A percentile compares a stretch with the other conserved stretches of the same genome.
phyloP scores from a whole-genome alignment of 495 filamentous ascomycete species.

The Oidiodendron maius region DNA sequence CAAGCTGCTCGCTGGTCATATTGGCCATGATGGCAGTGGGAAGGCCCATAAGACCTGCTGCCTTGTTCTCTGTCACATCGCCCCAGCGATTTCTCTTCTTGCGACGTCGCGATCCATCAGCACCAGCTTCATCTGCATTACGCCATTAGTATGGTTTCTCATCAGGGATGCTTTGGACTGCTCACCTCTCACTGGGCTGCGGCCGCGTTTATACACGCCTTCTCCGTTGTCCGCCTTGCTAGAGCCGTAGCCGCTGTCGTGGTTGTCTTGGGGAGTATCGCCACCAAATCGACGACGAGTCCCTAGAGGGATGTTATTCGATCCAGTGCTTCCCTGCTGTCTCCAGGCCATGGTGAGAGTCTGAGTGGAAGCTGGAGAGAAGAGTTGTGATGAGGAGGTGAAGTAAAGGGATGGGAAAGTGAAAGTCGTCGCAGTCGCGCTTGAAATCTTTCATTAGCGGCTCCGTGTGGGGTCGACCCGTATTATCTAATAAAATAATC shows the following conservation, averaged over 20 bases:
- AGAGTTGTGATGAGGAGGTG: not conserved
- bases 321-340: conserved; percentile 93
- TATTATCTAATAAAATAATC: too few relatives aligned
- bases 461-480: too few relatives aligned
- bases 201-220: conserved; percentile 56
- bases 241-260: conserved; percentile 53
- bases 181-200: conserved; percentile 53
- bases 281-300: conserved; percentile 73
- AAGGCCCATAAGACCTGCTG: conserved; percentile 94
- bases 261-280: conserved; percentile 24
- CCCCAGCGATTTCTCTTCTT: conserved; percentile 99
- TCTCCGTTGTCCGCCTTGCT: conserved; percentile 42
- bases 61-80: conserved; percentile 93
- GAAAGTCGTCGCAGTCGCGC: not conserved
- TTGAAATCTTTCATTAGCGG: not conserved
- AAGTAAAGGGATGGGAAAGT: not conserved
- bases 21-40: conserved; percentile 92
- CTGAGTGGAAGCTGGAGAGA: not conserved
- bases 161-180: conserved; percentile 11
- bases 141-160: conserved; percentile 7
- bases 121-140: conserved; percentile 34
- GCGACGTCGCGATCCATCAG: conserved; percentile 71
- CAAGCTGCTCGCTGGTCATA: conserved; percentile 96
- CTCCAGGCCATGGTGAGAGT: conserved; percentile 73
- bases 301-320: conserved; percentile 96